Conservation (phyloP, 202 grass and related monocot species). For the Brachypodium distachyon region DNA sequence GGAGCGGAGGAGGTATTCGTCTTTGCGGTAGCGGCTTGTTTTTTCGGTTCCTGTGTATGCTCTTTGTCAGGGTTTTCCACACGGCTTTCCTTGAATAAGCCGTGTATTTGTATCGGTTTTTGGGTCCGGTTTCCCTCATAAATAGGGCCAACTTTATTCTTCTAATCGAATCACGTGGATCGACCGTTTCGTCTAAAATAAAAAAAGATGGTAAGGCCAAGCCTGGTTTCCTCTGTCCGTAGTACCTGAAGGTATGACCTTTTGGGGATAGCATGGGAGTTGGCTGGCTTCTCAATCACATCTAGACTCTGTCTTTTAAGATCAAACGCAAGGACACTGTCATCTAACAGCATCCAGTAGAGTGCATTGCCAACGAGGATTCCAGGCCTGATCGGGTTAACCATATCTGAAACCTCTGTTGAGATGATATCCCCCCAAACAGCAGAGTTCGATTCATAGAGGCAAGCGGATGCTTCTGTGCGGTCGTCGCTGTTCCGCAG, state of each 20-base stretch:
- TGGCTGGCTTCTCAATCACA: background rate
- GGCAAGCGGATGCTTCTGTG: background rate
- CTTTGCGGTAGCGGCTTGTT: too few species aligned
- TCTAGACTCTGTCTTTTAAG: background rate
- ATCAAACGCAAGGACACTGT: background rate
- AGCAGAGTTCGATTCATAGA: background rate
- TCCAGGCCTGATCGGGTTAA: background rate
- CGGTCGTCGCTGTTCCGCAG: background rate
- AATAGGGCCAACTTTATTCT: too few species aligned
- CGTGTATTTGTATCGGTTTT: too few species aligned
- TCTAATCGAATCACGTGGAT: too few species aligned
- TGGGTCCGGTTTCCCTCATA: too few species aligned
- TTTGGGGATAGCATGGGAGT: background rate
- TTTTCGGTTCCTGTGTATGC: too few species aligned
- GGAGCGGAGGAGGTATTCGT: too few species aligned
- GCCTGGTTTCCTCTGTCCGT: background rate
- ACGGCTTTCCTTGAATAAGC: too few species aligned
- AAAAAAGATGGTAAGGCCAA: background rate
- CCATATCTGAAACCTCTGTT: background rate
- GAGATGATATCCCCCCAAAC: background rate
- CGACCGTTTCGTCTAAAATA: too few species aligned
- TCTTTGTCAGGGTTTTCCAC: too few species aligned
- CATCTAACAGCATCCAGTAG: background rate
- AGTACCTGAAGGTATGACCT: background rate
- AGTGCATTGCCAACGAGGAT: background rate